Evolutionary conservation across 2,329 filamentous ascomycete species (phyloP), one percentile per base, ranked within the genome.

Genomic region (Penicillium expansum): DNA sequence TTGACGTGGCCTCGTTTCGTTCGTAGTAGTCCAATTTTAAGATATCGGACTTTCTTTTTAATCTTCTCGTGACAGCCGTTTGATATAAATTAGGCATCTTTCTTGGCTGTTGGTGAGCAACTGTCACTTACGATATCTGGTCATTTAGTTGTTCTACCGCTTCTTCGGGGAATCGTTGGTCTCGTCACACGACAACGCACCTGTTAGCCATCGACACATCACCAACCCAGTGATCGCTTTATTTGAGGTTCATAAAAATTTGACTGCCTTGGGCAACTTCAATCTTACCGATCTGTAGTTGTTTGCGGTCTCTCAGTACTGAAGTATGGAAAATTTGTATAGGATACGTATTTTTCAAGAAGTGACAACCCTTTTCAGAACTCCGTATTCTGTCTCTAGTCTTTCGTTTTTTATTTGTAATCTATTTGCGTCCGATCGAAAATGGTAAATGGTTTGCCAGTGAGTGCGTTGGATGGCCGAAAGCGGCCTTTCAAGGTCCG

Each of bases 1-100:
- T 65, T 64, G 62, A 63, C 64, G 59, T 65, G 61, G 61, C 63
- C 47, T 50, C 47, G 16, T 55, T 60, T 51, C 38, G 57, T 65
- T 62, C 51, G 59, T 48, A 54, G 41, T 43, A 27, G 33, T 11
- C 9, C 5, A 33, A 7, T 48, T 22, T 18, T 41, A 20, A 18
- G 18, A 18, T n/a, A 18, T 39, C 8, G 1, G 29, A 27, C 10
- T 10, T 16, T 38, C 16, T 20, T 16, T 50, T 27, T 10, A 18
- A 14, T 37, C 20, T 53, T 35, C 51, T 56, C 50, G 52, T 62
- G 56, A 59, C 45, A 38, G 13, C 27, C 3, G 18, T 52, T 20
- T 43, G 14, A 45, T 45, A 43, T 52, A 38, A 48, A 20, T 45
- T 47, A 14, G 32, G 24, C 22, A 29, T 49, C 20, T 18, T 27